These are phyloP conservation scores for Hyaloperonospora arabidopsidis DNA, from an alignment of 352 stramenopile species.

Conservation along the genomic window DNA sequence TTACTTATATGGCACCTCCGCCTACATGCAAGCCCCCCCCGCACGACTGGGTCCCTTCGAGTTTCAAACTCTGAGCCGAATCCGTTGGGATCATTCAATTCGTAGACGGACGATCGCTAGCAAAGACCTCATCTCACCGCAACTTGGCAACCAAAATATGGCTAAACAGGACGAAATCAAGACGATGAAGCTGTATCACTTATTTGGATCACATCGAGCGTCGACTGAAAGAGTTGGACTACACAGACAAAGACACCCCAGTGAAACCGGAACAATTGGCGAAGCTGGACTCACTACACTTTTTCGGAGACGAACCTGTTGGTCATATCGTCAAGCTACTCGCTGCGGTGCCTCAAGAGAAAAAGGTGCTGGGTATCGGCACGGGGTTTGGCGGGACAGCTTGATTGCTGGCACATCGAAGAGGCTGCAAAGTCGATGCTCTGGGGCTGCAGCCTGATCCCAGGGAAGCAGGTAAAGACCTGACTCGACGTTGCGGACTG, in stretches of 20 bases:
- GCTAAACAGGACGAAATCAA: slow-evolving; percentile 65
- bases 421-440: slow-evolving; percentile 53
- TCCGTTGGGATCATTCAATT: too few species aligned
- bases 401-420: slow-evolving; percentile 66
- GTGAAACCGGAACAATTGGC: slow-evolving; percentile 47
- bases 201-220: slow-evolving; percentile 74
- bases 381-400: slow-evolving; percentile 86
- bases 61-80: too few species aligned
- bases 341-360: slow-evolving; percentile 3
- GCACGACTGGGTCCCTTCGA: too few species aligned
- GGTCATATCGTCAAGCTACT: slow-evolving; percentile 43
- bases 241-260: slow-evolving; percentile 16
- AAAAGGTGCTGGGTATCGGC: slow-evolving; percentile 80
- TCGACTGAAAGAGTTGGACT: slow-evolving; percentile 33
- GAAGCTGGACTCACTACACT: slow-evolving; percentile 58
- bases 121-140: too few species aligned
- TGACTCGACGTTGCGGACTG: slow-evolving; percentile 55
- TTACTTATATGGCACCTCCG: too few species aligned
- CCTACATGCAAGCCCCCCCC: too few species aligned
- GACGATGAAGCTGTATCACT: slow-evolving; percentile 84
- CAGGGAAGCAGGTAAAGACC: slow-evolving; percentile 42
- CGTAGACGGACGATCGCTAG: too few species aligned
- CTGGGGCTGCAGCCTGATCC: slow-evolving; percentile 78
- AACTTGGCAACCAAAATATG: too few species aligned
- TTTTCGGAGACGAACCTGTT: slow-evolving; percentile 53